Base-by-base conservation (phyloP, 73 alveolate genomes). In the Paramecium bursaria region DNA sequence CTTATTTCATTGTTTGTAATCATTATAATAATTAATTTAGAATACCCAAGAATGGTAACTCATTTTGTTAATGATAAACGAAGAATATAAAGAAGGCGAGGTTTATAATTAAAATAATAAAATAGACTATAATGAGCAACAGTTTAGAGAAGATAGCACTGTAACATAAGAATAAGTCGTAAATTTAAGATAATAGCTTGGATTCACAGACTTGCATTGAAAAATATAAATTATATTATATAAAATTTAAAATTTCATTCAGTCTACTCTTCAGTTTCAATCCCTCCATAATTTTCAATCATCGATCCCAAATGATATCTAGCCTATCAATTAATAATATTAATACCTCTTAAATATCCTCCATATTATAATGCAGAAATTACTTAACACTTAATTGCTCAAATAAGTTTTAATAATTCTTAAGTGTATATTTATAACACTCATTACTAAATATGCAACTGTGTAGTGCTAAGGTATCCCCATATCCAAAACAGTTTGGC, bases 81-180 rank as follows among this genome's bases (percentile, higher is more conserved):
- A 67, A 39, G 82, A 67, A 67, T 39, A 19, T 67, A 67, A 4
- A 67, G 82, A 35, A 31, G 82, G 44, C 33, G 82, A 67, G 35
- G 82, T 67, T 39, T 10, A 42, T 67, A 35, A 67, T n/a, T 39
- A 7, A 39, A 5, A 4, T 17, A n/a, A 30, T 39, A 47, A n/a
- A 35, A n/a, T 67, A 67, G 82, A 67, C 33, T 67, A 39, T 22
- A 57, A 67, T 31, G 82, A 67, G 44, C 33, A 39, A 15, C 23
- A 33, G 27, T 67, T 39, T 14, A 67, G 82, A 67, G 44, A 31
- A 21, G 82, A 67, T 42, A 67, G 82, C n/a, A 31, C 10, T n/a
- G 14, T 67, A 10, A 39, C 82, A 15, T 39, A 57, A 17, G 82
- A 67, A 42, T 53, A 67, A 42, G 82, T 67, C 35, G 44, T 67